Evolutionary conservation across 2,329 filamentous ascomycete genomes (phyloP).

Genomic region (Fusarium succisae): DNA sequence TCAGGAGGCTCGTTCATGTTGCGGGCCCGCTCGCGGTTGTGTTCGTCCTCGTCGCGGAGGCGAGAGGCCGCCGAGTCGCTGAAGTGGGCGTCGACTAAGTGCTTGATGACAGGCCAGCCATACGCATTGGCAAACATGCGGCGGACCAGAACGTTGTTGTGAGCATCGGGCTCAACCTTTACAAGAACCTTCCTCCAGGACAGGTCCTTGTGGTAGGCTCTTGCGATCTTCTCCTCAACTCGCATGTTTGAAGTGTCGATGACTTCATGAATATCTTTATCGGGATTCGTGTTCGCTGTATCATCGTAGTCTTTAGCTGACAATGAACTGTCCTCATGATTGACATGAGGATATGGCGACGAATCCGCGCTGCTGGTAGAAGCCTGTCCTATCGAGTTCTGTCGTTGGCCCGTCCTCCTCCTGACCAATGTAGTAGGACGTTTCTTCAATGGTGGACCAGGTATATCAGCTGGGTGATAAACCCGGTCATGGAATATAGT

Average conservation of each 20-base stretch:
- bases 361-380: constrained; percentile 45
- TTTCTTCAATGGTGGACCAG: constrained; percentile 76
- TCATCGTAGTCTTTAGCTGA: constrained; percentile 64
- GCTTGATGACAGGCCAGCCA: constrained; percentile 96
- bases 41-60: constrained; percentile 73
- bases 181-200: constrained; percentile 98
- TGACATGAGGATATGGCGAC: constrained; percentile 47
- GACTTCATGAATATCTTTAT: constrained; percentile 50
- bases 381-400: constrained; percentile 36
- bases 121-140: constrained; percentile 98
- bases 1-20: constrained; percentile 64
- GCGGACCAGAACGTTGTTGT: constrained; percentile 98
- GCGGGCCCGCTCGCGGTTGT: constrained; percentile 74
- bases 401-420: constrained; percentile 44
- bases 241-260: constrained; percentile 77
- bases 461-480: constrained; percentile 94
- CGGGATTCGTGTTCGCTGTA: constrained; percentile 56
- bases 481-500: constrained; percentile 98
- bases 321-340: constrained; percentile 55
- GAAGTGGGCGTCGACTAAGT: constrained; percentile 95
- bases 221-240: constrained; percentile 96
- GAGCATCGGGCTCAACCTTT: constrained; percentile 92
- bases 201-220: constrained; percentile 90
- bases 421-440: constrained; percentile 52
- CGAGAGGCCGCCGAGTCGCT: constrained; percentile 72